Conservation (phyloP, 495 filamentous ascomycete genomes). For the Penicillium herquei region DNA sequence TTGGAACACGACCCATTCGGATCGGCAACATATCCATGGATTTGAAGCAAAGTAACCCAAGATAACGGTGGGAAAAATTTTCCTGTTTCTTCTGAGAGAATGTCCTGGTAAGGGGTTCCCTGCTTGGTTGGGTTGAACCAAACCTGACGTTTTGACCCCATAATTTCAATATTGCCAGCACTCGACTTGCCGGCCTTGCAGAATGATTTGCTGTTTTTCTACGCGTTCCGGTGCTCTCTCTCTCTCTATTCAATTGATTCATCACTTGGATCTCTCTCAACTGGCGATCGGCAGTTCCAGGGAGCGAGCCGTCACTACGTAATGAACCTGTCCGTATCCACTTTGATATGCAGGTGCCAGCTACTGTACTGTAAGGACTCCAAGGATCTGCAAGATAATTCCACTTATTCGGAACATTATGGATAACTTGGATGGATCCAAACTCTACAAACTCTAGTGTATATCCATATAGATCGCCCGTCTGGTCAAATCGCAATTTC, state of each 20-base stretch:
- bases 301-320: not conserved
- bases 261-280: not conserved
- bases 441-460: not conserved
- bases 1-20: not conserved
- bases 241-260: too few relatives aligned
- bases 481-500: not conserved
- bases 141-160: not conserved
- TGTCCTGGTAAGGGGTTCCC: not conserved
- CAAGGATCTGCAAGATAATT: not conserved
- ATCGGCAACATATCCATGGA: not conserved
- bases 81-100: not conserved
- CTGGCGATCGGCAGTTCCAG: not conserved
- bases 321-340: not conserved
- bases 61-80: too few relatives aligned
- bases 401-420: not conserved
- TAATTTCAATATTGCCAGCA: not conserved
- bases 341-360: not conserved
- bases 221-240: too few relatives aligned
- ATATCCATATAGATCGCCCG: not conserved
- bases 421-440: not conserved
- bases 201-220: not conserved
- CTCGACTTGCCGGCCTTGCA: not conserved
- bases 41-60: not conserved
- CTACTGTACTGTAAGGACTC: not conserved
- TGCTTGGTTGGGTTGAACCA: not conserved